Evolutionary conservation across 208 protist genomes (phyloP).

Genomic region (Kentomonas sorsogonicus): DNA sequence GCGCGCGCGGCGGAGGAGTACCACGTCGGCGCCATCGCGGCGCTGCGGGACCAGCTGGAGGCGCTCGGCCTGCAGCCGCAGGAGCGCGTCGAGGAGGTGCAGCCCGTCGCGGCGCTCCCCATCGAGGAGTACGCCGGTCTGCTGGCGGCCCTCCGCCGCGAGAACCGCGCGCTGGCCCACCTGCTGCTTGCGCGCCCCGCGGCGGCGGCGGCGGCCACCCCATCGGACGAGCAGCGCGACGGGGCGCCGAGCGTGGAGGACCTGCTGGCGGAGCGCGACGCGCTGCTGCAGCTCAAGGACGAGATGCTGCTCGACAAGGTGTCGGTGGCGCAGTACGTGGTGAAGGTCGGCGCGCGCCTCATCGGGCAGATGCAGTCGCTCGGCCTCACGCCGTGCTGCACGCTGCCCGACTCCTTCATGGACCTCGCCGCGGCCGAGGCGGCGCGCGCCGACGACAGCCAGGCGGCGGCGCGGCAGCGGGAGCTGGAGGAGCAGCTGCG

Average conservation of each 20-base stretch:
- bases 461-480: slow-evolving; percentile 47
- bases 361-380: slow-evolving; percentile 68
- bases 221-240: background rate
- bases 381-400: slow-evolving; percentile 59
- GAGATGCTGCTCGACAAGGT: slow-evolving; percentile 72
- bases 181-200: slow-evolving; percentile 28
- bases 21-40: slow-evolving; percentile 31
- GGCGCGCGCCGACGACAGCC: slow-evolving; percentile 35
- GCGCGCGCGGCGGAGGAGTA: slow-evolving; percentile 34
- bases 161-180: slow-evolving; percentile 38
- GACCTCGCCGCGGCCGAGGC: slow-evolving; percentile 55
- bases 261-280: slow-evolving; percentile 62
- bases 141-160: slow-evolving; percentile 48
- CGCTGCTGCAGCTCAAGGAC: slow-evolving; percentile 66
- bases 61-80: slow-evolving; percentile 15
- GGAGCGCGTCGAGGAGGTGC: slow-evolving; percentile 21
- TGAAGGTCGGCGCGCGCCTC: slow-evolving; percentile 53
- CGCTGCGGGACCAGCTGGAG: slow-evolving; percentile 32
- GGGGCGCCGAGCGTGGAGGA: slow-evolving; percentile 21
- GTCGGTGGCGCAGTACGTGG: slow-evolving; percentile 72
- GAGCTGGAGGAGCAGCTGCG: slow-evolving; percentile 54
- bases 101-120: slow-evolving; percentile 50
- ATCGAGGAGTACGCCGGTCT: slow-evolving; percentile 66
- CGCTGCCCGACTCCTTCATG: slow-evolving; percentile 57
- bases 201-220: background rate